Base-by-base conservation (phyloP, 257 asterid species). In the Przewalskia tangutica region DNA sequence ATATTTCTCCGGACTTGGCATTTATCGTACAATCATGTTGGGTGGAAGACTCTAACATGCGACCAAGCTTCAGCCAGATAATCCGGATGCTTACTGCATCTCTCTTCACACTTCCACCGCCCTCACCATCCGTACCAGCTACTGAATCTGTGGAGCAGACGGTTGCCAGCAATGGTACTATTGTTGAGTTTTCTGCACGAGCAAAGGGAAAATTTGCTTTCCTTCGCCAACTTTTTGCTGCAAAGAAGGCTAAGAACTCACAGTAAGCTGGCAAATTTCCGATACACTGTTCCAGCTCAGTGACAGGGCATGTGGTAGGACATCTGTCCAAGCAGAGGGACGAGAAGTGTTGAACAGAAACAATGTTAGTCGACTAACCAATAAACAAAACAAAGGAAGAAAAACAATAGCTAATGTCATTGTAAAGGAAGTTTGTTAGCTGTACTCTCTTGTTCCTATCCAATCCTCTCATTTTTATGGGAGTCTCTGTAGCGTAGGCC, bases 31-130 rank as follows among this genome's bases (percentile, higher is more conserved):
- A 91, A 84, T 93, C 99, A 17, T 92, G 97, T 77, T 95, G 99
- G 98, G 99, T 95, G n/a, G 99, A 95, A 89, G 99, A 93, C 89
- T 94, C 99, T 7, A 93, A 91, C 71, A 82, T 95, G 93, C 91
- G 99, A 48, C 99, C 99, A 54, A 87, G 93, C 91, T 95, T 95
- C 86, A 87, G 90, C 85, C 99, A 92, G 90, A 95, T 95, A 46
- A 89, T 92, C 58, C 91, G 98, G 71, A 92, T 93, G 98, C 97
- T 95, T 56, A 92, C 91, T 20, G 97, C 89, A 77, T 93, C 88
- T 78, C 85, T 92, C 56, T 88, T 88, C 80, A 88, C 91, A 1
- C 93, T 92, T 27, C 88, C 87, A 23, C 91, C 90, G 14, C 82
- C 91, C 9, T 71, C 88, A 27, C 86, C 89, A 14, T 85, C 94